Evolutionary conservation across 345 rosid species (phyloP), one percentile per base, ranked within the genome.

Genomic region (Mercurialis annua): DNA sequence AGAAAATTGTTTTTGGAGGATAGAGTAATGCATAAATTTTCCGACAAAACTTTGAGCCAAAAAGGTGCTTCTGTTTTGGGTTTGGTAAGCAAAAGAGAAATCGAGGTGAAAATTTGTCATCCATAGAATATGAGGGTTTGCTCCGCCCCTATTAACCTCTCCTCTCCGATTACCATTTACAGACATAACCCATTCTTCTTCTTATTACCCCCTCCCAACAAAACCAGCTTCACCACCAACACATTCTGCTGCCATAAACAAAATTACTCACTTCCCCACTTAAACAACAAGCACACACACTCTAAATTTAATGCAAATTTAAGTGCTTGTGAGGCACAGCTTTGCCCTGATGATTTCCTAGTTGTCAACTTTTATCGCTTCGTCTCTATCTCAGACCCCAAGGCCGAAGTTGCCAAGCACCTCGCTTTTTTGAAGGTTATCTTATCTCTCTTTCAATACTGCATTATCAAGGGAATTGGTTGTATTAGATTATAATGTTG

Each of bases 311-410:
- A 34, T 57, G 56, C 52, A 4, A 43, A 21, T 50, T 46, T 4
- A 21, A 14, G 24, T 4, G 52, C 6, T 3, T 1, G 50, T 2
- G 61, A 51, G 49, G 3, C 66, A 11, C 53, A 51, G 49, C 12
- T 47, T 33, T n/a, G n/a, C n/a, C 15, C 42, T 16, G 53, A 21
- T 36, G 83, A 83, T 52, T 92, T 87, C 77, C 50, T 90, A 27
- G 98, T 88, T 18, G 89, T 90, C 20, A 92, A 86, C 76, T 90
- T 92, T 70, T 92, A 88, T 48, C 82, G 78, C 40, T 90, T 90
- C 59, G 94, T 93, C n/a, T 66, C 71, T 44, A 67, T 93, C 31
- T 36, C 40, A 29, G 81, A 93, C 34, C 90, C 96, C n/a, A 74
- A 72, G 11, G 67, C 62, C 36, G 97, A 87, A 83, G 82, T 90